Evolutionary conservation across 2,329 filamentous ascomycete genomes (phyloP).

Genomic region (Paraphoma sp.): DNA sequence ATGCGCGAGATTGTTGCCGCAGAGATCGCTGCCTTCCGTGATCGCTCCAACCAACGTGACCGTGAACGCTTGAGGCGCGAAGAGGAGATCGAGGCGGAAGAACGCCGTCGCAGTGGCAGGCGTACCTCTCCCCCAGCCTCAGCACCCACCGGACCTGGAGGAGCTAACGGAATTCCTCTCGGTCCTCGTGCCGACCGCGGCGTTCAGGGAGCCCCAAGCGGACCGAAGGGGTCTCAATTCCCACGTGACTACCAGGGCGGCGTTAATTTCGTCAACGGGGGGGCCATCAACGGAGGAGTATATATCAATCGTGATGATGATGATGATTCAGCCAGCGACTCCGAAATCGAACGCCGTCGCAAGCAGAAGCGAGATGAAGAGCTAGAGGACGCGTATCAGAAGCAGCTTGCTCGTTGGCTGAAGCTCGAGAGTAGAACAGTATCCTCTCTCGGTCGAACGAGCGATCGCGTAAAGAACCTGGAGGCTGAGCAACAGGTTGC

Average conservation of each 20-base stretch:
- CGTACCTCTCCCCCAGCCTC: conserved; percentile 72
- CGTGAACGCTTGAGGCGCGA: conserved; percentile 85
- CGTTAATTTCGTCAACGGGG: conserved; percentile 83
- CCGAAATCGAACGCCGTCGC: conserved; percentile 78
- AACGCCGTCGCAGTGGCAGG: conserved; percentile 74
- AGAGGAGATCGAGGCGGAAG: conserved; percentile 89
- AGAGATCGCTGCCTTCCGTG: conserved; percentile 93
- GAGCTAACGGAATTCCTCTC: conserved; percentile 77
- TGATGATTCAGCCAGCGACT: conserved; percentile 85
- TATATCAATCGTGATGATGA: conserved; percentile 75
- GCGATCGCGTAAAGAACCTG: conserved; percentile 79
- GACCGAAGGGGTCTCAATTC: conserved; percentile 70
- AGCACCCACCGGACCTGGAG: conserved; percentile 67
- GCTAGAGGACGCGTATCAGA: conserved; percentile 78
- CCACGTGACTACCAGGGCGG: conserved; percentile 78
- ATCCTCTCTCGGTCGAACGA: conserved; percentile 84
- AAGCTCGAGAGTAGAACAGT: conserved; percentile 86
- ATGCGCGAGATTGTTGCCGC: conserved; percentile 94
- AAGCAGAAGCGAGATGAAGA: conserved; percentile 75
- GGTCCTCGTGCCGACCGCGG: conserved; percentile 71
- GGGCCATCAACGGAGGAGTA: conserved; percentile 65
- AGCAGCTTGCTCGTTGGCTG: conserved; percentile 88
- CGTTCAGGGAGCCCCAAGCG: conserved; percentile 77
- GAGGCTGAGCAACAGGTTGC: conserved; percentile 68
- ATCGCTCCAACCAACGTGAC: conserved; percentile 87